Percentiles rank a stretch among this genome's conserved stretches.
Evolutionary conservation across 305 asterid species (phyloP).

Genomic region (Solanum hybrid): DNA sequence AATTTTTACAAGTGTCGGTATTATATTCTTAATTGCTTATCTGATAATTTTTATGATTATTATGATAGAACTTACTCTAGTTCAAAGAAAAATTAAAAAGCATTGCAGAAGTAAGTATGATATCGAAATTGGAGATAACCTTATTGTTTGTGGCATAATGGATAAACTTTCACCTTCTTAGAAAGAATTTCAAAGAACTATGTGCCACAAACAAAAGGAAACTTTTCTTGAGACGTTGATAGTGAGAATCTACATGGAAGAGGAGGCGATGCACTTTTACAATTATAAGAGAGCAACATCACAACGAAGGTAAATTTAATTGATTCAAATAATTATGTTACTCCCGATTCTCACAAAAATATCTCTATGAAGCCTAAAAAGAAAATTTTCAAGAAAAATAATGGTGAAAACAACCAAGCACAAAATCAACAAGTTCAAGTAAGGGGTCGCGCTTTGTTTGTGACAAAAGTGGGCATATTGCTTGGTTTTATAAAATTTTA

Average conservation of each 20-base stretch:
- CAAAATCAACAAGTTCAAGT: neutral
- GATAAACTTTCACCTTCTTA: no score
- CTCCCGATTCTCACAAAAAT: neutral
- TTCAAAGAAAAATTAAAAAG: neutral
- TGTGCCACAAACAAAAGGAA: no score
- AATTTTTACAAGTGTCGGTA: no score
- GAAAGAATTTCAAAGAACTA: no score
- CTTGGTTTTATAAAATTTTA: no score
- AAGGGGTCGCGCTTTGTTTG: neutral
- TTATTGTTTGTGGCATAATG: neutral
- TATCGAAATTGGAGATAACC: neutral
- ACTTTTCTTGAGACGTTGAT: no score
- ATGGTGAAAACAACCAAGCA: neutral
- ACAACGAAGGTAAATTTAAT: no score
- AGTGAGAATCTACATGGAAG: neutral
- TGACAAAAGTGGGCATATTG: neutral
- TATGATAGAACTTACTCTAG: neutral
- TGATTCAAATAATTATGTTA: no score
- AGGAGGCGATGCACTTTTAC: neutral
- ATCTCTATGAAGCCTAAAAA: neutral
- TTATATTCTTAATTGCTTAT: neutral
- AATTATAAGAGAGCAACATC: neutral
- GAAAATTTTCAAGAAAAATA: neutral
- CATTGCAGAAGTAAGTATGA: neutral
- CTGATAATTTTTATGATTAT: neutral